Evolutionary conservation across 345 rosid species (phyloP), one percentile per base, ranked within the genome.

Genomic region (Citrus cavaleriei): DNA sequence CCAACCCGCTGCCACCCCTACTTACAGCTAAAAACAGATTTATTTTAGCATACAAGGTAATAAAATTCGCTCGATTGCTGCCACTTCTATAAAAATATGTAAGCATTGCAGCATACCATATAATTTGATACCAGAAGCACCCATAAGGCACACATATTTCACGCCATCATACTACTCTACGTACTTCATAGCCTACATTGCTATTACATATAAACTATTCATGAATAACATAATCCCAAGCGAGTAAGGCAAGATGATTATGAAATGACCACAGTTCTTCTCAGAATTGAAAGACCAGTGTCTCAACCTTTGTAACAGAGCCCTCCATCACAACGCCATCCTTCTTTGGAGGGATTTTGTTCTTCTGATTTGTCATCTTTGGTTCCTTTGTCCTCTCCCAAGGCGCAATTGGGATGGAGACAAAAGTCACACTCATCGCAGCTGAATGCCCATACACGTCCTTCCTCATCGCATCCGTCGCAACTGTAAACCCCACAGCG

Each of bases 331-430:
- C 94, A 90, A 28, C 74, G 79, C 92, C 92, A 91, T 22, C 93
- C 94, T 40, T 86, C 92, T 28, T 77, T 73, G 68, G 34, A 14
- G 19, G 86, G 7, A 14, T 75, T 32, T 60, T 78, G 81, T 22
- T 68, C 82, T 62, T 74, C 69, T 51, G 55, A 62, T 30, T 54
- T 75, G 4, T 57, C 77, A 0, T 42, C 88, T 10, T 27, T 24
- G 34, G 63, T 75, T 28, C n/a, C 75, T 37, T 83, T 3, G 51
- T 46, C 51, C 16, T 46, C 51, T 46, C 18, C 37, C 60, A 89
- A 57, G 30, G 89, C 87, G 76, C 97, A 92, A 54, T 83, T 82
- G 0, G 89, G 91, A 79, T 93, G 91, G 72, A 93, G 91, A 91
- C 89, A 84, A 42, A 89, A 93, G 73, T 90, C 90, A 34, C 98